Evolutionary conservation across 1,284 basidiomycete genomes (phyloP), one percentile per base, ranked within the genome.

Genomic region (Sporisorium scitamineum): DNA sequence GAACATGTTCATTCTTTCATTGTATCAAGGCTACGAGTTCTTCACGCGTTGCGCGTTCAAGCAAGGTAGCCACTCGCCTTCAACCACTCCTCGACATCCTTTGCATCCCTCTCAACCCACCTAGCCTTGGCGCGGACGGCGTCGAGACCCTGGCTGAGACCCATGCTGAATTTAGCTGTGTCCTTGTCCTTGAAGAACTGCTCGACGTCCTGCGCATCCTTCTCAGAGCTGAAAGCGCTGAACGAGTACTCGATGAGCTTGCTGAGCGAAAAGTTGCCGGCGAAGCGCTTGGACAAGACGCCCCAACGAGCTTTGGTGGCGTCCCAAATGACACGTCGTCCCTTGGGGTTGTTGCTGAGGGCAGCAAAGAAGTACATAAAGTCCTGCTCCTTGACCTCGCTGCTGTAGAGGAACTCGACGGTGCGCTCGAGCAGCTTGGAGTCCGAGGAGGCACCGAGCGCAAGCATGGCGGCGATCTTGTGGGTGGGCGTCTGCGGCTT

Each of bases 61-160:
- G 64, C 61, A 22, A 83, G 79, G 66, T 82, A 83, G 5, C 70
- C 73, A 42, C 81, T 74, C 9, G 52, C 42, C 53, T 90, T 89
- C 86, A 92, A 92, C 84, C 84, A 85, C 70, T 87, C 81, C 57
- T 86, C 78, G 55, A 93, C 86, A 78, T 92, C 91, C 20, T 80
- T 84, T 8, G 87, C 89, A 70, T 88, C 77, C 61, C 91, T 90
- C 87, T 90, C 86, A 53, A 92, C 88, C 87, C 90, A 91, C 8
- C 88, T 88, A 10, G 87, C 86, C 53, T 88, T 89, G 2, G 91
- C 88, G 7, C 87, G 87, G 76, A 93, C 89, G 2, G 87, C 88
- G 76, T 94, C 92, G 67, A 92, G 80, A 27, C 89, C 88, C 82
- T 93, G 92, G 14, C 89, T 88, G 47, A 93, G 86, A 7, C 88